Evolutionary conservation across 805 yeast species (phyloP).

Genomic region (Candida vartiovaarae): DNA sequence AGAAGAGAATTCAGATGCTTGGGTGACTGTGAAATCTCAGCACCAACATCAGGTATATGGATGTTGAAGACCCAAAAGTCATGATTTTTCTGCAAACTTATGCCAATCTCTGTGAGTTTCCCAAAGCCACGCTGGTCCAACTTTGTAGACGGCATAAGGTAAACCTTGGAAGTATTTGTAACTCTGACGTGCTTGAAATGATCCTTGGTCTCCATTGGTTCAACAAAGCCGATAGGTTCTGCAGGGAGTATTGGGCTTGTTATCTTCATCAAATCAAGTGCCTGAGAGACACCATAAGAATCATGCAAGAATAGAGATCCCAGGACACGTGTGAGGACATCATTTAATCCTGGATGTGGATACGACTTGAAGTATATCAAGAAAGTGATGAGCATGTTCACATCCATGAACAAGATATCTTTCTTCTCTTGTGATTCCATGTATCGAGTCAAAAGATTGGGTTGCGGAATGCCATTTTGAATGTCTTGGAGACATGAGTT

Average conservation of each 20-base stretch:
- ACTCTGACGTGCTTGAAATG: slow-evolving; percentile 10
- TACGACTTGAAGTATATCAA: slow-evolving; percentile 6
- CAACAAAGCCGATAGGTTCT: background rate
- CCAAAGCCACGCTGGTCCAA: slow-evolving; percentile 1
- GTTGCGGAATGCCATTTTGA: background rate
- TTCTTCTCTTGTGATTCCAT: background rate
- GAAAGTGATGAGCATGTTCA: slow-evolving; percentile 4
- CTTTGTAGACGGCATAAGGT: slow-evolving; percentile 5
- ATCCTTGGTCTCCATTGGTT: background rate
- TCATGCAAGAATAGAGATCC: background rate
- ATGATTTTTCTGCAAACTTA: slow-evolving; percentile 7
- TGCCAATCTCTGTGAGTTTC: slow-evolving; percentile 5
- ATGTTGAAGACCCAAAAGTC: slow-evolving; percentile 10
- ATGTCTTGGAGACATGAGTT: background rate
- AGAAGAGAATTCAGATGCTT: slow-evolving; percentile 2
- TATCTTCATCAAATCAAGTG: background rate
- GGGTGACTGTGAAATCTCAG: slow-evolving; percentile 4
- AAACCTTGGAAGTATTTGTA: slow-evolving; percentile 7
- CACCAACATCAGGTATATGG: slow-evolving; percentile 10
- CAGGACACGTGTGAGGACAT: background rate
- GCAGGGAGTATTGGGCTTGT: background rate
- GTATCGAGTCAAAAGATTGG: slow-evolving; percentile 3
- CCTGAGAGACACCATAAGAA: background rate
- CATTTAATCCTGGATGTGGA: slow-evolving; percentile 4
- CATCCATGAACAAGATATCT: background rate